Evolutionary conservation across 352 stramenopile genomes (phyloP).

Genomic region (Phytophthora sojae): DNA sequence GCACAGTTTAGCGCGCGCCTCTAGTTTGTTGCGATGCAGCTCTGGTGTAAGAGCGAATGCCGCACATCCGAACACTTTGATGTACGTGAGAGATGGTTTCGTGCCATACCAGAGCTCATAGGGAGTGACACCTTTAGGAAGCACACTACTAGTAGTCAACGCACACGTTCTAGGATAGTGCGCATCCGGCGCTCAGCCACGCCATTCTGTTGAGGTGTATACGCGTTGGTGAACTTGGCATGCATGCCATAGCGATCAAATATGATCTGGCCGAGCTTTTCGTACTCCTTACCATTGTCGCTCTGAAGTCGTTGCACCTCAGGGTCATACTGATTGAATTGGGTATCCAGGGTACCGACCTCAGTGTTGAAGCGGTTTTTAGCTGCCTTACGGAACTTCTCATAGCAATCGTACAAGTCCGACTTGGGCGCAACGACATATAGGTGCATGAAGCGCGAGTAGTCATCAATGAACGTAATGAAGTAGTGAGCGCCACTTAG

Average conservation of each 20-base stretch:
- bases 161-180: slow-evolving; percentile 18
- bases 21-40: neutral
- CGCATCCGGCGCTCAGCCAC: slow-evolving; percentile 22
- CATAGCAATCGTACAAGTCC: neutral
- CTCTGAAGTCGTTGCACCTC: neutral
- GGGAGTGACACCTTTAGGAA: neutral
- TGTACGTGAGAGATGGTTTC: neutral
- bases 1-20: neutral
- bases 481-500: slow-evolving; percentile 10
- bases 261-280: neutral
- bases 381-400: neutral
- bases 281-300: slow-evolving; percentile 9
- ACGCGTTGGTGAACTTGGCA: neutral
- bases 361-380: neutral
- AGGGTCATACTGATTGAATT: neutral
- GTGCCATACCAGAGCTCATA: neutral
- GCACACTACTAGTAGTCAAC: neutral
- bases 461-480: slow-evolving; percentile 18
- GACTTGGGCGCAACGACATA: neutral
- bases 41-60: neutral
- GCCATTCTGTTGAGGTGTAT: slow-evolving; percentile 21
- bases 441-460: slow-evolving; percentile 5
- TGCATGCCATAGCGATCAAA: neutral
- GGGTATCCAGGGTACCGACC: neutral
- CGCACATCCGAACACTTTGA: neutral